Evolutionary conservation across 2,329 filamentous ascomycete species (phyloP).

Genomic region (Trichophaea hybrida): DNA sequence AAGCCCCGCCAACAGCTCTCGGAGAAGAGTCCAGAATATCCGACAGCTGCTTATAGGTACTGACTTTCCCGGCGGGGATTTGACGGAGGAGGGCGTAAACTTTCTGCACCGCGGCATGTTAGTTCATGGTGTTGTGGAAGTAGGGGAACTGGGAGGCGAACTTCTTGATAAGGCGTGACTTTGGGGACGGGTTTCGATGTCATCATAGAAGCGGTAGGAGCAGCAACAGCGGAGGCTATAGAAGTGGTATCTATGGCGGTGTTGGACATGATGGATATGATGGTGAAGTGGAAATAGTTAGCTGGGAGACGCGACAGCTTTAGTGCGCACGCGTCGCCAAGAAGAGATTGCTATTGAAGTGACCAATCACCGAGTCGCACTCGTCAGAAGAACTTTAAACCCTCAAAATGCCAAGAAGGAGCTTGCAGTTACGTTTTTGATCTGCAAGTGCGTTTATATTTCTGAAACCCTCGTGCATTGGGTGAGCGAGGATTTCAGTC

Average conservation of each 20-base stretch:
- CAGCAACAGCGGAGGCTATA: neutral
- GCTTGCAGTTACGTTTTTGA: too few relatives aligned
- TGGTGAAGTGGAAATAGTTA: neutral
- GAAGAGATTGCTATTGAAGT: too few relatives aligned
- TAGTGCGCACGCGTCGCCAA: too few relatives aligned
- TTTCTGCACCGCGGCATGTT: conserved; percentile 17
- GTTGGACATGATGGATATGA: neutral
- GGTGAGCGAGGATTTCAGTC: too few relatives aligned
- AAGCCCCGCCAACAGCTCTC: conserved; percentile 61
- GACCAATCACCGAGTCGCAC: too few relatives aligned
- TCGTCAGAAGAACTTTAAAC: too few relatives aligned
- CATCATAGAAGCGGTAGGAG: neutral
- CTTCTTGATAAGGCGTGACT: conserved; percentile 3
- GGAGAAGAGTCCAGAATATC: conserved; percentile 54
- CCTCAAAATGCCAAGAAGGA: too few relatives aligned
- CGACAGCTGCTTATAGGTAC: conserved; percentile 63
- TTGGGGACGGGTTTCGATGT: neutral
- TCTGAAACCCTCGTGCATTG: too few relatives aligned
- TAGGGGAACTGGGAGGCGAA: neutral
- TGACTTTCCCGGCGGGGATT: conserved; percentile 60
- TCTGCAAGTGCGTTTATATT: too few relatives aligned
- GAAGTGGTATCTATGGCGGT: neutral
- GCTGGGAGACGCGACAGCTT: too few relatives aligned
- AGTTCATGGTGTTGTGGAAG: neutral
- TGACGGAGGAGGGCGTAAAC: conserved; percentile 62